These are phyloP conservation scores for Pinus taeda DNA, from an alignment of 75 land plant genomes.

Conservation along the genomic window DNA sequence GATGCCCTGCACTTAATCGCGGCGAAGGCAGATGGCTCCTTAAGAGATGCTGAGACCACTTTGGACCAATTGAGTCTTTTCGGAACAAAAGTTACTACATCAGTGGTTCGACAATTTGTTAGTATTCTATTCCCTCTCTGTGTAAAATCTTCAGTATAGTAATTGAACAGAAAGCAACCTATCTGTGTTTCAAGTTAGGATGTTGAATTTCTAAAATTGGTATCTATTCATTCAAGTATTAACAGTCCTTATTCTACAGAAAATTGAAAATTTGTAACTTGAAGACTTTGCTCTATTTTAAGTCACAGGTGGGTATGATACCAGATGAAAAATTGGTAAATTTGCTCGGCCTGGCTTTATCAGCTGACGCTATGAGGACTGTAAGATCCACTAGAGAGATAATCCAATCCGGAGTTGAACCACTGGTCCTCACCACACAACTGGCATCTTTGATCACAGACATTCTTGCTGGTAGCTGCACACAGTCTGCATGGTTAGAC, in stretches of 20 bases:
- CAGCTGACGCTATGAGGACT: conserved; percentile 34
- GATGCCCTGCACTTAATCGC: conserved; percentile 31
- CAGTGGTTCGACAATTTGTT: conserved; percentile 37
- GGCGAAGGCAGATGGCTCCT: conserved; percentile 29
- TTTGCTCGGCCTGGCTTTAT: conserved; percentile 30
- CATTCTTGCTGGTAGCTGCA: conserved; percentile 31
- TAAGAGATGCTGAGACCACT: conserved; percentile 36
- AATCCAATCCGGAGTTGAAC: conserved; percentile 30
- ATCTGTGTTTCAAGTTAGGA: neutral
- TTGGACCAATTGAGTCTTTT: conserved; percentile 38
- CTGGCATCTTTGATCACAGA: conserved; percentile 32
- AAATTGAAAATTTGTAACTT: neutral
- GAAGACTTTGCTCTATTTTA: neutral
- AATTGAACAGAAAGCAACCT: neutral
- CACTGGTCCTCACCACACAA: conserved; percentile 28
- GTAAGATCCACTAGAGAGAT: conserved; percentile 26
- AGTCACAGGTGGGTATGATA: conserved; percentile 27
- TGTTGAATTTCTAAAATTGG: neutral
- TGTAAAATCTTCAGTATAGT: neutral
- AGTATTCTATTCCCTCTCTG: conserved; percentile 11
- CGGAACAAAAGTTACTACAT: conserved; percentile 23
- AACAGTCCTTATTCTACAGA: neutral
- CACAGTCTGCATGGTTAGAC: neutral
- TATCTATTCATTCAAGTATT: neutral
- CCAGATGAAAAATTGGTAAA: conserved; percentile 24